A percentile compares a stretch with the other conserved stretches of the same genome.
Conservation (phyloP, 106 monocot species). For the Dendrobium catenatum region DNA sequence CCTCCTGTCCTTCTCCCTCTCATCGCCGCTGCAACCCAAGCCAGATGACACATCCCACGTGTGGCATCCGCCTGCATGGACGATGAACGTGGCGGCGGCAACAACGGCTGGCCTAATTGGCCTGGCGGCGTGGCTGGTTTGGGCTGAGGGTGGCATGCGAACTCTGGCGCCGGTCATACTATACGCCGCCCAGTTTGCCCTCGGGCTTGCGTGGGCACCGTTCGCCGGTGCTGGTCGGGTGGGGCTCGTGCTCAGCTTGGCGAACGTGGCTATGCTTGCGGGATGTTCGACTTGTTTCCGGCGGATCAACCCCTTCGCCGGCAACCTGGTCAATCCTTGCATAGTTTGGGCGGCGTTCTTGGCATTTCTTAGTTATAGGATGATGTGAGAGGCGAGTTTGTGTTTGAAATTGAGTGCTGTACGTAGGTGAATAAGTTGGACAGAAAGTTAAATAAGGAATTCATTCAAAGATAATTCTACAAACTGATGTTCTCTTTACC, state of each 20-base stretch:
- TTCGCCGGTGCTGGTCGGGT: conserved; percentile 4
- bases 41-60: background rate
- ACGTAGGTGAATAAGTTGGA: too few species aligned
- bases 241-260: conserved; percentile 3
- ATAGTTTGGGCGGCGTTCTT: conserved; percentile 25
- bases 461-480: too few species aligned
- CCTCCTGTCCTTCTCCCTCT: conserved; percentile 9
- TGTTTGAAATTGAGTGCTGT: too few species aligned
- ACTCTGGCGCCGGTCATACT: background rate
- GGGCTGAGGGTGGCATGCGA: conserved; percentile 32
- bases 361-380: conserved; percentile 10
- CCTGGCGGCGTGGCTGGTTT: conserved; percentile 30
- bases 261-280: background rate
- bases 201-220: conserved; percentile 22
- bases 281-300: conserved; percentile 16
- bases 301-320: conserved; percentile 22
- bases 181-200: conserved; percentile 14
- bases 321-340: conserved; percentile 30
- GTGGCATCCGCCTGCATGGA: conserved; percentile 27
- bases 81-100: conserved; percentile 23
- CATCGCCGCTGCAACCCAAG: background rate
- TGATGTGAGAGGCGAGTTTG: background rate
- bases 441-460: too few species aligned
- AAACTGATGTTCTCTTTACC: too few species aligned
- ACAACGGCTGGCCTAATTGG: conserved; percentile 20